A percentile compares a stretch with the other conserved stretches of the same genome.
Evolutionary conservation across 2,329 filamentous ascomycete genomes (phyloP).

Genomic region (Monosporascus ibericus): DNA sequence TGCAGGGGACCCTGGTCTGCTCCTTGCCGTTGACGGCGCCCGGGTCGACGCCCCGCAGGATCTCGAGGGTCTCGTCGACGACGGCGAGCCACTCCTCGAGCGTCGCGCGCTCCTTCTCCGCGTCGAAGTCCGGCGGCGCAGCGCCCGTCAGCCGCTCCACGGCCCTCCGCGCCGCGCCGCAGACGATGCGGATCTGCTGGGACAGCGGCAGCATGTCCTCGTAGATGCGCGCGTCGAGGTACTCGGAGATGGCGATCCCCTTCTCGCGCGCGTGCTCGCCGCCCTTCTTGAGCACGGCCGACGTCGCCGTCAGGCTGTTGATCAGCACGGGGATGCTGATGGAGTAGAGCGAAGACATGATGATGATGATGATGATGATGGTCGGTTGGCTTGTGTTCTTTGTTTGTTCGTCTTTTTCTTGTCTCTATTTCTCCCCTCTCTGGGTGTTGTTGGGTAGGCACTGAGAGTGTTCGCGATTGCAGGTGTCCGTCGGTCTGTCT

Average conservation of each 20-base stretch:
- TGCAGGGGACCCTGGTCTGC: slow-evolving; percentile 22
- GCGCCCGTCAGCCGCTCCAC: slow-evolving; percentile 28
- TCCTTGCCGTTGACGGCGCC: slow-evolving; percentile 29
- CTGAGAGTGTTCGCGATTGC: too few species aligned
- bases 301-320: slow-evolving; percentile 26
- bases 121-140: slow-evolving; percentile 18
- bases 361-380: slow-evolving; percentile 11
- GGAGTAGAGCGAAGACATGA: slow-evolving; percentile 34
- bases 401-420: too few species aligned
- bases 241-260: slow-evolving; percentile 9
- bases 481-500: too few species aligned
- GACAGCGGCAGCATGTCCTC: slow-evolving; percentile 38
- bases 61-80: slow-evolving; percentile 24
- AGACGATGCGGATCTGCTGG: slow-evolving; percentile 31
- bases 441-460: too few species aligned
- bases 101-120: slow-evolving; percentile 25
- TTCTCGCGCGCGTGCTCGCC: slow-evolving; percentile 26
- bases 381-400: too few species aligned
- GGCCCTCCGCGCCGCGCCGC: slow-evolving; percentile 17
- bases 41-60: slow-evolving; percentile 22
- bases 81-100: slow-evolving; percentile 29
- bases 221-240: slow-evolving; percentile 27
- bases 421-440: too few species aligned
- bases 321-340: slow-evolving; percentile 26
- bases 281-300: slow-evolving; percentile 30